Conservation (phyloP, 2,329 filamentous ascomycete species). For the Xylaria arbuscula region DNA sequence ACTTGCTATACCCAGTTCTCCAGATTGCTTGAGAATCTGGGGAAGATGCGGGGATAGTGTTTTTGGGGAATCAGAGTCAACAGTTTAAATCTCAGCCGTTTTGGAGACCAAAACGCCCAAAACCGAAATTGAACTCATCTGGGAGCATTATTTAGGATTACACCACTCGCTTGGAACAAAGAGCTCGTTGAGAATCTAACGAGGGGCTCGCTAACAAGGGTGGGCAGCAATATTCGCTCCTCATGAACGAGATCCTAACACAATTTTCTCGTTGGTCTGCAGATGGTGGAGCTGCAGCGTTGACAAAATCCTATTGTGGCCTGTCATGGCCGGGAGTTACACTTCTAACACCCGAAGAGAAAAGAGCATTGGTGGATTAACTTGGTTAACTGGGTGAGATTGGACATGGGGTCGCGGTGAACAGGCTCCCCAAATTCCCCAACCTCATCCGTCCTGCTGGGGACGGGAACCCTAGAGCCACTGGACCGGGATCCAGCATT, state of each 20-base stretch:
- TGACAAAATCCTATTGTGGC: slow-evolving; percentile 5
- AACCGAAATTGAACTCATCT: background rate
- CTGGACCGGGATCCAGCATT: slow-evolving; percentile 13
- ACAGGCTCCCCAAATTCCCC: slow-evolving; percentile 34
- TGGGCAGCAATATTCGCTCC: background rate
- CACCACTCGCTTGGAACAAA: background rate
- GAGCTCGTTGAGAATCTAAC: too few species aligned
- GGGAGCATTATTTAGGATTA: background rate
- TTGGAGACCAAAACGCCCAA: background rate
- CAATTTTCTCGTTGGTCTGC: slow-evolving; percentile 2
- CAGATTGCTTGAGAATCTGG: slow-evolving; percentile 26
- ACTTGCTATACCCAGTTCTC: slow-evolving; percentile 1
- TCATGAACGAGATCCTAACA: slow-evolving; percentile 1
- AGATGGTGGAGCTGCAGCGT: background rate
- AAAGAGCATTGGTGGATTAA: slow-evolving; percentile 38
- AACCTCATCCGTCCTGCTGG: slow-evolving; percentile 23
- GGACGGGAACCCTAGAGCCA: slow-evolving; percentile 11
- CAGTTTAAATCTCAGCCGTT: background rate
- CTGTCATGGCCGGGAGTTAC: slow-evolving; percentile 11
- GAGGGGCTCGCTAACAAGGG: background rate
- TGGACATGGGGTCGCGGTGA: slow-evolving; percentile 8
- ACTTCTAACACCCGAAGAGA: slow-evolving; percentile 8
- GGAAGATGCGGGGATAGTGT: slow-evolving; percentile 22
- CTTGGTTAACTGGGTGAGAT: background rate
- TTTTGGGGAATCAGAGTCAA: background rate